Percentiles rank a stretch among this genome's conserved stretches.
These are phyloP conservation scores for Gossypium rotundifolium DNA, from an alignment of 345 rosid species.

Conservation along the genomic window DNA sequence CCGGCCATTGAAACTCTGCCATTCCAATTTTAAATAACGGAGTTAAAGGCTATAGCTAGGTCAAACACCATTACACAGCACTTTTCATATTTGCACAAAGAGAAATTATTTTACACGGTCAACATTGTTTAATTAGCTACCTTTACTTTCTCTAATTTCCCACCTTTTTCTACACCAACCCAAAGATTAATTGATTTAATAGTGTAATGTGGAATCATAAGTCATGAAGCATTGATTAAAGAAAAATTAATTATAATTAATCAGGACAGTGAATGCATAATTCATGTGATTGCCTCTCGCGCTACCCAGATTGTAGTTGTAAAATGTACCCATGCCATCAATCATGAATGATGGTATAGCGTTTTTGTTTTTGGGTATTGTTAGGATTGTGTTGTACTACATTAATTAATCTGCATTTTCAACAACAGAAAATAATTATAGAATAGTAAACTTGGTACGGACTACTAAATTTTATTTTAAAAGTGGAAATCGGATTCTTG, in stretches of 20 bases:
- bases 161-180: not conserved
- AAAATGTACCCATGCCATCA: too few relatives aligned
- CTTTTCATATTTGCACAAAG: not conserved
- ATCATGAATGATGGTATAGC: too few relatives aligned
- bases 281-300: not conserved
- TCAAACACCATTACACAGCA: constrained; percentile 15
- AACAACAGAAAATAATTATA: not conserved
- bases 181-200: not conserved
- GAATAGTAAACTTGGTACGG: not conserved
- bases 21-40: not conserved
- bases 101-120: not conserved
- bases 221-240: not conserved
- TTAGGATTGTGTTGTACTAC: too few relatives aligned
- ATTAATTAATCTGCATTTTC: not conserved
- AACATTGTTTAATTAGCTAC: constrained; percentile 1
- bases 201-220: not conserved
- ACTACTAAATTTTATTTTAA: not conserved
- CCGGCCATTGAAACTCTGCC: not conserved
- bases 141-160: not conserved
- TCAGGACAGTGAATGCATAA: not conserved
- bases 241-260: not conserved
- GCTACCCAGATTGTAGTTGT: too few relatives aligned
- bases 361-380: too few relatives aligned
- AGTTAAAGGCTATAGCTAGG: not conserved
- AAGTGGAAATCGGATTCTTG: constrained; percentile 14